Base-by-base conservation (phyloP, 73 alveolate genomes). In the Paraurostyla sp. region DNA sequence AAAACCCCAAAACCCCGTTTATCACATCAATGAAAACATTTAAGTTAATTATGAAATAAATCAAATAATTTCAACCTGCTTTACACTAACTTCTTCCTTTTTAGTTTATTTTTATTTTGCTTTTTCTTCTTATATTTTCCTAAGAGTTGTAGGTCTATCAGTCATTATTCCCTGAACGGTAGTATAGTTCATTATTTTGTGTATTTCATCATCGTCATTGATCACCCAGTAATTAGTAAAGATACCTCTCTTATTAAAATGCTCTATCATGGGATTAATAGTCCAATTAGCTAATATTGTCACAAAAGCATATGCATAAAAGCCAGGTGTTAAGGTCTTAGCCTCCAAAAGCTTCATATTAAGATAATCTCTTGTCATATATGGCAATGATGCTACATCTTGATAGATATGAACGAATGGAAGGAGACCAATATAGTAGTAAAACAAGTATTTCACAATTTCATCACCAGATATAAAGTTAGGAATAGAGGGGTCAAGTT, bases 181-280 rank as follows among this genome's bases (percentile, higher is more conserved):
- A 11, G 73, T 49, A 33, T 6, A 3, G n/a, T 29, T 16, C 29
- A 75, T 46, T 9, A 75, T 32, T 49, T 29, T 75, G 4, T 15
- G 18, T 11, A 75, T 49, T 32, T 75, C 87, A 75, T 75, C 87
- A 43, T 75, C 73, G 23, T 75, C 87, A 49, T 75, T 75, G 4
- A 75, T 4, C 9, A 75, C 87, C 87, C 87, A 75, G 73, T 48
- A 49, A 75, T 75, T 75, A 20, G 73, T 50, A 75, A 48, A 30
- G n/a, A 48, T 32, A 32, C 87, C 87, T 29, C 87, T 43, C 30
- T 50, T 6, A 22, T 43, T 50, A 22, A 75, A 33, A 33, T 75
- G 87, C 32, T 75, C 30, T 7, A 75, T 22, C 87, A 75, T 75
- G 30, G 75, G 75, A 7, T 50, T 29, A 51, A 11, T 11, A 20